Evolutionary conservation across 1,284 basidiomycete genomes (phyloP), one percentile per base, ranked within the genome.

Genomic region (Trichosporon sp.): DNA sequence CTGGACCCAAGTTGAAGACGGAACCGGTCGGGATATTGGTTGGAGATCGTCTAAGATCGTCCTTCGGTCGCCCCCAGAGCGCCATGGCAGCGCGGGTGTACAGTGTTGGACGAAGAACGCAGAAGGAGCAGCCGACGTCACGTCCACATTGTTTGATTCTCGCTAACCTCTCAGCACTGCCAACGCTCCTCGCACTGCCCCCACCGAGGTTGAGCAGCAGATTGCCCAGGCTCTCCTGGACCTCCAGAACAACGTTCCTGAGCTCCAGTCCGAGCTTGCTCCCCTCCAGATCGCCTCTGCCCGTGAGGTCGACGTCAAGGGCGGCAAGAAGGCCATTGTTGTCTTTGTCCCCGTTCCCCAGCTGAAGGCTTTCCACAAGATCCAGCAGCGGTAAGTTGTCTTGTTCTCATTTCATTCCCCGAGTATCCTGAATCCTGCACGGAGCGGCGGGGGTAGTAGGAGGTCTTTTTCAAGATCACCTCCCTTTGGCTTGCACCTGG

Each of bases 291-390:
- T 99, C 87, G 96, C 94, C 78, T 93, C 96, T 78, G 97, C 96
- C 75, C 94, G 94, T 83, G 97, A 99, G 87, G 92, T 99, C 80
- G 97, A 99, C 85, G 96, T 99, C 81, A 95, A 96, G 84, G 97
- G 96, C 79, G 95, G 94, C 83, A 98, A 98, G 89, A 99, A 98
- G 89, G 97, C 97, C 69, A 96, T 99, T 80, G 94, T 99, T 77
- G 88, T 99, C 86, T 99, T 99, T 82, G 96, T 99, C 71, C 97
- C 97, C 76, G 92, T 98, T 73, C 95, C 96, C 79, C 94, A 96
- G 87, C 86, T 97, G 86, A 98, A 98, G 88, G 97, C 96, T 61
- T 99, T 96, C 92, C 94, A 93, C 88, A 99, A 97, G 88, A 89
- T 99, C 80, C 97, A 99, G 88, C 91, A 91, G 85, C 92, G 96